phyloP scores from a whole-genome alignment of 164 flowering plant genomes.

The Vitis rupestris region DNA sequence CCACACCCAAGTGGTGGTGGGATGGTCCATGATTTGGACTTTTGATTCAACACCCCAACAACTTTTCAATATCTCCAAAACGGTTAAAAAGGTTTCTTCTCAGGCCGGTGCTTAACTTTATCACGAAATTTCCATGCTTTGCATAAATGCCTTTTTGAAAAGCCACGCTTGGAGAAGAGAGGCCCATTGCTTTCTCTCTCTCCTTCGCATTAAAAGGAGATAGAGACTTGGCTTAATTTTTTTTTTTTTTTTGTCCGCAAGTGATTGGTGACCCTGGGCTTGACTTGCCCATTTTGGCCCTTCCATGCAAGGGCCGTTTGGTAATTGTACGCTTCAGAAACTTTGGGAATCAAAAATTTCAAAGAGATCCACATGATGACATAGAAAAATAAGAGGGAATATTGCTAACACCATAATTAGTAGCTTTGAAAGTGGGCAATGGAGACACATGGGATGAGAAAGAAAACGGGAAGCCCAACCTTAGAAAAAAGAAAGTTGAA shows the following conservation, averaged over 20 bases:
- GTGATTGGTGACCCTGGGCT: neutral
- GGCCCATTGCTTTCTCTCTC: neutral
- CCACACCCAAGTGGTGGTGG: neutral
- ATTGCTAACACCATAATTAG: too few species aligned
- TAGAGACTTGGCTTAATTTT: neutral
- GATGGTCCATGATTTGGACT: neutral
- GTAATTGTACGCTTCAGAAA: too few species aligned
- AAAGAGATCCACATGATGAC: too few species aligned
- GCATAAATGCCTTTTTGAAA: slow-evolving; percentile 7
- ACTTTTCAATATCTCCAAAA: neutral
- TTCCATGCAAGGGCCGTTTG: neutral
- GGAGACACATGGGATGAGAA: too few species aligned
- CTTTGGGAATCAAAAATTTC: too few species aligned
- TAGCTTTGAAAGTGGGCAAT: too few species aligned
- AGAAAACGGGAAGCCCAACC: too few species aligned
- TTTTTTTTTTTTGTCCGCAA: neutral
- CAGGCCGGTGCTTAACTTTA: slow-evolving; percentile 11
- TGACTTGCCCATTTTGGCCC: neutral
- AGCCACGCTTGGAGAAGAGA: neutral
- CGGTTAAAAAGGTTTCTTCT: neutral
- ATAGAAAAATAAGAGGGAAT: too few species aligned
- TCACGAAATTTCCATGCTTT: slow-evolving; percentile 16
- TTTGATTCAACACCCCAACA: slow-evolving; percentile 10
- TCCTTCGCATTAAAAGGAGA: neutral
- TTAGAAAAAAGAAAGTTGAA: too few species aligned